Evolutionary conservation across 2,329 filamentous ascomycete genomes (phyloP).

Genomic region (Calonectria montana): DNA sequence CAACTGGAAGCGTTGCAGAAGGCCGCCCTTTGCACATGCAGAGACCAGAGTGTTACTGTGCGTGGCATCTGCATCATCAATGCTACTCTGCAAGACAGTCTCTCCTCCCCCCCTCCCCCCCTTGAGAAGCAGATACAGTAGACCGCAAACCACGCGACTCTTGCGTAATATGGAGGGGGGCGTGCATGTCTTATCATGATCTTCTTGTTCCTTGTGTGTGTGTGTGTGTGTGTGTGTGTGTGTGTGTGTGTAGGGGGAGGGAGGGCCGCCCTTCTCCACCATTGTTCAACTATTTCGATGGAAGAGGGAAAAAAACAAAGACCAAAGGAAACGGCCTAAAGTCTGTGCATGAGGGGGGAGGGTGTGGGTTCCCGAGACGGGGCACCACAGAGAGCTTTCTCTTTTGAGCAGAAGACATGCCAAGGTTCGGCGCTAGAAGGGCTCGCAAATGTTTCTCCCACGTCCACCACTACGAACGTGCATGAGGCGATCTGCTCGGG

Average conservation of each 20-base stretch:
- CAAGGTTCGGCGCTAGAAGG: constrained; percentile 43
- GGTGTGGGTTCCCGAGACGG: constrained; percentile 7
- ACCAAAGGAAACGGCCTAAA: neutral
- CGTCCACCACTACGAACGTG: constrained; percentile 15
- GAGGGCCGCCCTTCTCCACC: neutral
- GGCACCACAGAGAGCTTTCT: neutral
- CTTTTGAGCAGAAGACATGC: neutral
- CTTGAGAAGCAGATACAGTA: neutral
- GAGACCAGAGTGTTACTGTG: neutral
- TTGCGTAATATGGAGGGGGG: constrained; percentile 3
- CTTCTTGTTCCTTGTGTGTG: neutral
- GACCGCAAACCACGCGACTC: constrained; percentile 1
- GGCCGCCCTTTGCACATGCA: constrained; percentile 9
- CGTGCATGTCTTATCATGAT: neutral
- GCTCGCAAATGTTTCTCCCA: constrained; percentile 23
- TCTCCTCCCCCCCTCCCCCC: neutral
- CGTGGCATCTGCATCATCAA: constrained; percentile 5
- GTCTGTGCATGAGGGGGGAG: constrained; percentile 5
- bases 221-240: too few relatives aligned
- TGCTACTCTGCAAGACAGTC: constrained; percentile 1
- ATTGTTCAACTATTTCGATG: neutral
- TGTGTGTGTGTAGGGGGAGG: neutral
- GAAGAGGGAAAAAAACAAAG: neutral
- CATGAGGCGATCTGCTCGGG: constrained; percentile 8
- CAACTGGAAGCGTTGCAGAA: constrained; percentile 16